Percentiles rank a stretch among this genome's conserved stretches.
phyloP scores from a whole-genome alignment of 1,284 basidiomycete species.

The Rhodotorula mucilaginosa region DNA sequence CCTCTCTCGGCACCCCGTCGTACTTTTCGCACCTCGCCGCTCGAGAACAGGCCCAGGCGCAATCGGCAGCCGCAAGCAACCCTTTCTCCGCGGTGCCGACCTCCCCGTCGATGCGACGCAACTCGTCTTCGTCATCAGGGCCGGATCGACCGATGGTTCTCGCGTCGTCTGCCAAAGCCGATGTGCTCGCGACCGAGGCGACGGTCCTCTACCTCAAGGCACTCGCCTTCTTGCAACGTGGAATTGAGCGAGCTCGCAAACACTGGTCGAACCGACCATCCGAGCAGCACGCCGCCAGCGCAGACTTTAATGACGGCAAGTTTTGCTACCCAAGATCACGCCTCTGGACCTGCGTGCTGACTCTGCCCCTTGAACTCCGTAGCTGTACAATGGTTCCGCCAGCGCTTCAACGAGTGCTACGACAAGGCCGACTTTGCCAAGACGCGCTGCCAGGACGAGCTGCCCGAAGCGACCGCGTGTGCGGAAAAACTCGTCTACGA shows the following conservation, averaged over 20 bases:
- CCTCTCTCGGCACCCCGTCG: slow-evolving; percentile 34
- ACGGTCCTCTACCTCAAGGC: slow-evolving; percentile 90
- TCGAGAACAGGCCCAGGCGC: slow-evolving; percentile 30
- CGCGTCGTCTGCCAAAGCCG: slow-evolving; percentile 38
- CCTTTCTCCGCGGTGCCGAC: slow-evolving; percentile 42
- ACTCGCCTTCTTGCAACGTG: slow-evolving; percentile 87
- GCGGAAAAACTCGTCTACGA: slow-evolving; percentile 59
- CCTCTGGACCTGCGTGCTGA: neutral
- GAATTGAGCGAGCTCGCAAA: slow-evolving; percentile 62
- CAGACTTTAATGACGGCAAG: slow-evolving; percentile 58
- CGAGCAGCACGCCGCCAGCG: slow-evolving; percentile 46
- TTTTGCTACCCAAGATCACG: neutral
- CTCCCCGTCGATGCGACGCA: slow-evolving; percentile 31
- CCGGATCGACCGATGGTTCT: slow-evolving; percentile 35
- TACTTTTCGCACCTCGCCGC: slow-evolving; percentile 35
- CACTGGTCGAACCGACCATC: slow-evolving; percentile 51
- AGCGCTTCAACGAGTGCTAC: slow-evolving; percentile 58
- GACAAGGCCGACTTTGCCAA: slow-evolving; percentile 60
- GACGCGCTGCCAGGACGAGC: slow-evolving; percentile 51
- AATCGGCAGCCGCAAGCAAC: slow-evolving; percentile 20
- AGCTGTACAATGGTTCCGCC: slow-evolving; percentile 59
- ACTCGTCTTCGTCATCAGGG: slow-evolving; percentile 31
- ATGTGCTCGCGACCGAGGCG: slow-evolving; percentile 61
- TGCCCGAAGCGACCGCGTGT: slow-evolving; percentile 52
- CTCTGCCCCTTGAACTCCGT: neutral